Evolutionary conservation across 306 rosid genomes (phyloP).

Genomic region (Styphnolobium japonicum): DNA sequence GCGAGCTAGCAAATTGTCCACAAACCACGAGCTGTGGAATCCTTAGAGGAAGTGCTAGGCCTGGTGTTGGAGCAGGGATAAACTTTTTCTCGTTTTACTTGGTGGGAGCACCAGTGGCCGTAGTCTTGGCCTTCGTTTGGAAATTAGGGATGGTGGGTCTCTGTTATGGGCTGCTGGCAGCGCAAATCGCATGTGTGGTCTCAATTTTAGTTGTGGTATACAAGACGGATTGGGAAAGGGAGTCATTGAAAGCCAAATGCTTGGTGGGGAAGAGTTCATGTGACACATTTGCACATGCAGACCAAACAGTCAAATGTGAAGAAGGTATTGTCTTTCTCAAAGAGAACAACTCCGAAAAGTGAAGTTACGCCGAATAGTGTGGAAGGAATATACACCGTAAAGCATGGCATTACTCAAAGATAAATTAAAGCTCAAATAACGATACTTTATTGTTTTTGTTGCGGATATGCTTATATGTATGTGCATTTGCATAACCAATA

Average conservation of each 20-base stretch:
- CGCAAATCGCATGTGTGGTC: slow-evolving; percentile 51
- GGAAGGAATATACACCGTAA: not conserved
- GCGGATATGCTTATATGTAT: not conserved
- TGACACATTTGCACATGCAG: not conserved
- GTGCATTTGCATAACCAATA: not conserved
- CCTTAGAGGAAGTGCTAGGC: slow-evolving; percentile 61
- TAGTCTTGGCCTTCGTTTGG: slow-evolving; percentile 46
- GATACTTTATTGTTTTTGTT: not conserved
- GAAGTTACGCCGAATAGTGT: not conserved
- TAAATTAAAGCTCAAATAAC: not conserved
- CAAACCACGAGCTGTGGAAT: slow-evolving; percentile 61
- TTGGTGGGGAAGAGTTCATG: slow-evolving; percentile 40
- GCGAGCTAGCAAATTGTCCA: slow-evolving; percentile 59
- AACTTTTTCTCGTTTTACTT: slow-evolving; percentile 53
- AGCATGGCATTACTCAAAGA: not conserved
- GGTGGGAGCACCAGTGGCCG: slow-evolving; percentile 60
- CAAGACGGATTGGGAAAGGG: slow-evolving; percentile 52
- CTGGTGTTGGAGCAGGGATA: slow-evolving; percentile 50
- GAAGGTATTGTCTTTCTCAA: slow-evolving; percentile 23
- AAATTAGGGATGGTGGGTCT: slow-evolving; percentile 51
- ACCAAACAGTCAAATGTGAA: slow-evolving; percentile 31
- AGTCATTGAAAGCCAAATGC: slow-evolving; percentile 42
- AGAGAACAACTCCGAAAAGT: not conserved
- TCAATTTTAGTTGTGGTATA: slow-evolving; percentile 43
- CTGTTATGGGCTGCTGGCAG: slow-evolving; percentile 56